Conservation (phyloP, 495 filamentous ascomycete genomes). For the Letharia columbiana region DNA sequence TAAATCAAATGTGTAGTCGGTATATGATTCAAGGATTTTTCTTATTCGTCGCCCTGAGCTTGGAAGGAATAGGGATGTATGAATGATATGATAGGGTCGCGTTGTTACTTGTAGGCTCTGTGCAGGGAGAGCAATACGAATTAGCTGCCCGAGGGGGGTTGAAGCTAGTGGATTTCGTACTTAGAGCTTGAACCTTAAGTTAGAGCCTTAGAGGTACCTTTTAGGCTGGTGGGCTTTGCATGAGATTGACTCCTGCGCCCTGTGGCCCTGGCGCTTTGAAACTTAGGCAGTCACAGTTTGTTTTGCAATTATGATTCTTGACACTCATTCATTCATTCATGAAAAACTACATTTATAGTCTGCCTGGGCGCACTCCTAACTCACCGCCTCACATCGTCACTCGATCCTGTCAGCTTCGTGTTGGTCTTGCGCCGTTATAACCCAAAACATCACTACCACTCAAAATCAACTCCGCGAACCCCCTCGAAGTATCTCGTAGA, state of each 20-base stretch:
- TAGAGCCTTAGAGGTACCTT: too few relatives aligned
- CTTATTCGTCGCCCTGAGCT: conserved; percentile 11
- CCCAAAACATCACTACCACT: not conserved
- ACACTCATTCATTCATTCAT: too few relatives aligned
- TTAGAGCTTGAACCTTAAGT: too few relatives aligned
- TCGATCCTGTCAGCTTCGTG: not conserved
- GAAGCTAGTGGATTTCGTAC: too few relatives aligned
- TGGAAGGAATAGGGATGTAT: not conserved
- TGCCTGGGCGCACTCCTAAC: not conserved
- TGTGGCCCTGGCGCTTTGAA: too few relatives aligned
- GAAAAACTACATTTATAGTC: not conserved
- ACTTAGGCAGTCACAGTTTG: too few relatives aligned
- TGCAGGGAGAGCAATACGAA: not conserved
- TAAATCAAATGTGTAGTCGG: not conserved
- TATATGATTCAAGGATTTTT: not conserved
- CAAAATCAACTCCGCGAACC: too few relatives aligned
- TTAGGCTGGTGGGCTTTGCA: too few relatives aligned
- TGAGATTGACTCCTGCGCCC: too few relatives aligned
- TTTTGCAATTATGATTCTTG: too few relatives aligned
- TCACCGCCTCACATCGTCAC: not conserved
- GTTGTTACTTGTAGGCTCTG: not conserved
- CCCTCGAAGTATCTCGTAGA: too few relatives aligned
- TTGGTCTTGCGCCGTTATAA: not conserved
- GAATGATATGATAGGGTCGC: not conserved
- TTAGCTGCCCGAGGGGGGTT: too few relatives aligned